These are phyloP conservation scores for Hyaloperonospora brassicae DNA, from an alignment of 352 stramenopile genomes.

Conservation along the genomic window DNA sequence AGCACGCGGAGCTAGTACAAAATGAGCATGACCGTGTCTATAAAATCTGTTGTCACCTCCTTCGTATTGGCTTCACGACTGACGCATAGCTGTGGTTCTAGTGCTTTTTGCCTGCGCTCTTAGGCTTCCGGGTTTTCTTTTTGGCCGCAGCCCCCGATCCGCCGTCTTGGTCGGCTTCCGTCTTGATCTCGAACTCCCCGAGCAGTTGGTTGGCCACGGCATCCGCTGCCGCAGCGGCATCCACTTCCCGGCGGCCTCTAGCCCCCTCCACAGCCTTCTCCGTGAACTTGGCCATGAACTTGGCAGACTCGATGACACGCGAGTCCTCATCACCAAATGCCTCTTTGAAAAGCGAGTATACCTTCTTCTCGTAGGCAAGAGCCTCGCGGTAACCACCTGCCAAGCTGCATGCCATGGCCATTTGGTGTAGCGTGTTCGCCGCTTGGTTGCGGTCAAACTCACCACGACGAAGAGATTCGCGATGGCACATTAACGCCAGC, in stretches of 20 bases:
- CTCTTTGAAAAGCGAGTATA: slow-evolving; percentile 77
- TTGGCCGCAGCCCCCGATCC: slow-evolving; percentile 31
- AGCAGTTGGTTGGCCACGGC: slow-evolving; percentile 69
- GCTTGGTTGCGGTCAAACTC: slow-evolving; percentile 83
- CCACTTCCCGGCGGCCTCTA: slow-evolving; percentile 70
- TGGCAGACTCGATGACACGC: slow-evolving; percentile 67
- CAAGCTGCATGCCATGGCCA: slow-evolving; percentile 74
- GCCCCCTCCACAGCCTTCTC: slow-evolving; percentile 82
- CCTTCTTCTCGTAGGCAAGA: slow-evolving; percentile 86
- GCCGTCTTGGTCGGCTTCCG: slow-evolving; percentile 17
- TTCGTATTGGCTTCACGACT: slow-evolving; percentile 8
- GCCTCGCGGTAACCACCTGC: slow-evolving; percentile 79
- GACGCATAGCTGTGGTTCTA: slow-evolving; percentile 16
- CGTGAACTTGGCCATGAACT: slow-evolving; percentile 84
- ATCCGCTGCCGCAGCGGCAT: slow-evolving; percentile 67
- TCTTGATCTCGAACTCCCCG: slow-evolving; percentile 70
- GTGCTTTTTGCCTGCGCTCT: slow-evolving; percentile 63
- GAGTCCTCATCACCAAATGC: slow-evolving; percentile 74
- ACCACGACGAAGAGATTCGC: slow-evolving; percentile 78
- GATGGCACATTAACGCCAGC: slow-evolving; percentile 83
- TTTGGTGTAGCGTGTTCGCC: slow-evolving; percentile 82
- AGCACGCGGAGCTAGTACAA: slow-evolving; percentile 7
- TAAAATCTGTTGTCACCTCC: slow-evolving; percentile 24
- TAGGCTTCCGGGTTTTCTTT: slow-evolving; percentile 66
- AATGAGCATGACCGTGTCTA: slow-evolving; percentile 16